Conservation (phyloP, 371 early-diverging fungal genomes). For the Rhizopus arrhizus region DNA sequence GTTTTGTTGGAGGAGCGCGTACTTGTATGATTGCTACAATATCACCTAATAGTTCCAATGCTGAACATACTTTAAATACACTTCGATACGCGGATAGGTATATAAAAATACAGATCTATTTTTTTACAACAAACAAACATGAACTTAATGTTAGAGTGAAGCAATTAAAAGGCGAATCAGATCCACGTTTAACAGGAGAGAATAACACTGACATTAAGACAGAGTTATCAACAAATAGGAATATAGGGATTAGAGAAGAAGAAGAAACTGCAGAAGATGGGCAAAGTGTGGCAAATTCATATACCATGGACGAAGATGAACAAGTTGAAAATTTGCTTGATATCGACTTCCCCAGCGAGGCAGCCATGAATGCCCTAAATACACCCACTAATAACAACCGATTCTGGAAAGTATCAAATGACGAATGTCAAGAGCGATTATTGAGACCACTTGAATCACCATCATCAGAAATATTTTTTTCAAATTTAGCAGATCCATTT, state of each 20-base stretch:
- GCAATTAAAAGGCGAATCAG: conserved; percentile 48
- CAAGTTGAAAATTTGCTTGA: conserved; percentile 46
- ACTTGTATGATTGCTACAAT: conserved; percentile 98
- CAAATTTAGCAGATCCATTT: conserved; percentile 10
- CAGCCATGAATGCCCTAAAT: conserved; percentile 27
- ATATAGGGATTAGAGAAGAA: not conserved
- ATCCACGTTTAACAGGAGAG: conserved; percentile 29
- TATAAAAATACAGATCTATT: conserved; percentile 11
- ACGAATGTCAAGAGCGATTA: conserved; percentile 29
- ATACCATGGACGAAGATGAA: conserved; percentile 35
- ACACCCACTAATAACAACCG: conserved; percentile 41
- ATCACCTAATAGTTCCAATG: conserved; percentile 87
- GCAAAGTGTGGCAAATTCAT: conserved; percentile 23
- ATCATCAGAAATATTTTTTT: conserved; percentile 30
- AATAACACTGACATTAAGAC: not conserved
- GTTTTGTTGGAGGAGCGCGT: conserved; percentile 94
- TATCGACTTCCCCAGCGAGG: conserved; percentile 41
- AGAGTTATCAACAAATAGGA: not conserved
- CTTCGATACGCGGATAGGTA: conserved; percentile 94
- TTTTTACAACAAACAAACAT: not conserved
- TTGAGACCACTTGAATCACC: conserved; percentile 45
- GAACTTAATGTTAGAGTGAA: conserved; percentile 33
- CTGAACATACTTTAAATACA: conserved; percentile 98
- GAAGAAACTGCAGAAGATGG: conserved; percentile 8
- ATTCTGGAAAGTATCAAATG: not conserved